Conservation (phyloP, 139 green algal genomes). For the Picochlorum sp. region DNA sequence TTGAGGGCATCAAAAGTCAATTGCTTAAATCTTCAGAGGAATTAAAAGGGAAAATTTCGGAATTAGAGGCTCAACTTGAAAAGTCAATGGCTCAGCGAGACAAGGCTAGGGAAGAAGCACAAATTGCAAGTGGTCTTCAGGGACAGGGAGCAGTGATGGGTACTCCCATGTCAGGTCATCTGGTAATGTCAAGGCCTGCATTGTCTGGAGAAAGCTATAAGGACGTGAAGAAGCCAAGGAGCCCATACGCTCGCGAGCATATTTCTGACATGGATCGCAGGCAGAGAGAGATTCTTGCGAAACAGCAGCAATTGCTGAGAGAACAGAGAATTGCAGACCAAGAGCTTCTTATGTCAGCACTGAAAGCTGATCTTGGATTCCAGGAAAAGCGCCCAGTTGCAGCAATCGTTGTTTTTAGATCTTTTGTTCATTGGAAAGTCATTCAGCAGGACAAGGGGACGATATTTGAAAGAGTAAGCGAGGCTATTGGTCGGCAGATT, state of each 20-base stretch:
- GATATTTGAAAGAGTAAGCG: constrained; percentile 94
- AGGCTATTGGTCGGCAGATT: constrained; percentile 74
- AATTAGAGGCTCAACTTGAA: no score
- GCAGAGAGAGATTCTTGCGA: constrained; percentile 70
- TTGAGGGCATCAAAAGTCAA: no score
- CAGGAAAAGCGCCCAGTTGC: constrained; percentile 72
- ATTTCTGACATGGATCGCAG: constrained; percentile 61
- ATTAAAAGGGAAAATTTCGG: no score
- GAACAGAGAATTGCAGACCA: constrained; percentile 81
- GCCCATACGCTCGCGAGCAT: constrained; percentile 2
- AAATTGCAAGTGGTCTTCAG: no score
- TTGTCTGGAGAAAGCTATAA: neutral
- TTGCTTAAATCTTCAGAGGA: no score
- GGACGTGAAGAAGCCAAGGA: neutral
- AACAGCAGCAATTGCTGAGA: constrained; percentile 73
- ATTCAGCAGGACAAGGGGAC: constrained; percentile 88
- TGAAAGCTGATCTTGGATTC: constrained; percentile 63
- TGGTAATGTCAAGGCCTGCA: neutral
- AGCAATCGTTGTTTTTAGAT: constrained; percentile 83
- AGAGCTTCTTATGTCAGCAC: constrained; percentile 64
- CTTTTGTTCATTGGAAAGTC: constrained; percentile 77
- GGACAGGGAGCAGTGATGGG: no score
- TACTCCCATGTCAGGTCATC: no score
- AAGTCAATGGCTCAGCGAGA: constrained; percentile 34
- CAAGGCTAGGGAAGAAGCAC: constrained; percentile 60